A percentile compares a stretch with the other conserved stretches of the same genome.
These are phyloP conservation scores for Ascochyta koolunga DNA, from an alignment of 2,329 filamentous ascomycete species.

Conservation along the genomic window DNA sequence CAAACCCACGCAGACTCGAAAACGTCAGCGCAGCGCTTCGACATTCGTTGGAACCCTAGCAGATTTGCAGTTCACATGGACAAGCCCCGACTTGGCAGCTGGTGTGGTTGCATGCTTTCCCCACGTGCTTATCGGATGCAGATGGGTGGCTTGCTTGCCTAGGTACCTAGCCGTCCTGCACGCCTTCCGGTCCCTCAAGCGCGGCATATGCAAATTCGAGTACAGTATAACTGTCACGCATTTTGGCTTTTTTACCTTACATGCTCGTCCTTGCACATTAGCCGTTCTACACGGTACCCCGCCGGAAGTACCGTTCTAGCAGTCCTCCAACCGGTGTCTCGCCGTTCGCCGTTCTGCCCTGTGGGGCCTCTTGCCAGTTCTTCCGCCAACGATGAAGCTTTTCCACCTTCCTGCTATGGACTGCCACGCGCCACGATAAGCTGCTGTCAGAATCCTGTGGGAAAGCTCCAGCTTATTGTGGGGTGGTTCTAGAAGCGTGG, in stretches of 20 bases:
- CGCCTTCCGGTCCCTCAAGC: background rate
- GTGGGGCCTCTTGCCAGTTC: background rate
- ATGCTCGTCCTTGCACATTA: background rate
- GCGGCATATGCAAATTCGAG: background rate
- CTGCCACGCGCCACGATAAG: background rate
- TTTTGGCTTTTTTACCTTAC: background rate
- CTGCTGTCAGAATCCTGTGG: background rate
- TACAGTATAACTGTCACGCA: background rate
- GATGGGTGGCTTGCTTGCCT: slow-evolving; percentile 3
- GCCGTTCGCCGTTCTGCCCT: background rate
- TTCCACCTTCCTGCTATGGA: slow-evolving; percentile 6
- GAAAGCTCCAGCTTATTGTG: background rate
- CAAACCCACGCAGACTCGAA: slow-evolving; percentile 11
- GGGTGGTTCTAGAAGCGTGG: slow-evolving; percentile 13
- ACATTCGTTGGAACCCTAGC: slow-evolving; percentile 26
- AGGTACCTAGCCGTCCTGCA: background rate
- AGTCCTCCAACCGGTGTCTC: background rate
- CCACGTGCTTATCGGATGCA: slow-evolving; percentile 45
- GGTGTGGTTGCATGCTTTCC: slow-evolving; percentile 29
- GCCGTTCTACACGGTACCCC: slow-evolving; percentile 7
- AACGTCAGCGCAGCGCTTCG: slow-evolving; percentile 23
- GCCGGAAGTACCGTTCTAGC: background rate
- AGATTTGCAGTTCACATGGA: slow-evolving; percentile 38
- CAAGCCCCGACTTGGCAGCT: slow-evolving; percentile 36
- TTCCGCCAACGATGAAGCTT: slow-evolving; percentile 12